A percentile compares a stretch with the other conserved stretches of the same genome.
phyloP scores from a whole-genome alignment of 2,329 filamentous ascomycete genomes.

The Bretziella fagacearum region DNA sequence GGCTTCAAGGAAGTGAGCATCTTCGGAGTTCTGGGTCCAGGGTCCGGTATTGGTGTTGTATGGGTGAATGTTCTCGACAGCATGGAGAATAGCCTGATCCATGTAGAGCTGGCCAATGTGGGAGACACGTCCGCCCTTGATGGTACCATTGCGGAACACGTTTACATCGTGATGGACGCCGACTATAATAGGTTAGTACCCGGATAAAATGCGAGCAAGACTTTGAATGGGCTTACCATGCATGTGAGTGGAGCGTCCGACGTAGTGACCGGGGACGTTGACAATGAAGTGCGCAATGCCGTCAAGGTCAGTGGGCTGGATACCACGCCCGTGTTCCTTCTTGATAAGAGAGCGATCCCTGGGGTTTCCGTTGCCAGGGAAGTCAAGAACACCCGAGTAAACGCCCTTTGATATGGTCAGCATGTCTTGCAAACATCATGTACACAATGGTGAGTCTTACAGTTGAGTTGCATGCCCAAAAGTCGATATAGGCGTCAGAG shows the following conservation, averaged over 20 bases:
- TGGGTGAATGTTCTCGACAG: slow-evolving; percentile 32
- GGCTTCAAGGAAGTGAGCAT: slow-evolving; percentile 33
- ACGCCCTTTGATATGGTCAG: slow-evolving; percentile 18
- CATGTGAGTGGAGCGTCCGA: slow-evolving; percentile 30
- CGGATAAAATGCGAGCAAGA: not conserved
- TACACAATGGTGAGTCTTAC: slow-evolving; percentile 17
- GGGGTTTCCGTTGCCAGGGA: slow-evolving; percentile 28
- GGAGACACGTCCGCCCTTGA: slow-evolving; percentile 27
- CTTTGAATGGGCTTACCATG: slow-evolving; percentile 23
- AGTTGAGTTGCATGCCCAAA: slow-evolving; percentile 21
- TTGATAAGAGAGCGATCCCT: slow-evolving; percentile 21
- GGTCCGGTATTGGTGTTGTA: slow-evolving; percentile 30
- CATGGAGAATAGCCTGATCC: slow-evolving; percentile 37
- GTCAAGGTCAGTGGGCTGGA: slow-evolving; percentile 26
- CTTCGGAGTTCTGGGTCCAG: slow-evolving; percentile 35
- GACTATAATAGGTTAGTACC: slow-evolving; percentile 16
- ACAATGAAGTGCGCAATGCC: slow-evolving; percentile 29
- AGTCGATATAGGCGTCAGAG: slow-evolving; percentile 16
- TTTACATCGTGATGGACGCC: slow-evolving; percentile 25
- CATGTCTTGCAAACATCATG: not conserved
- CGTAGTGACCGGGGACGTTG: slow-evolving; percentile 30
- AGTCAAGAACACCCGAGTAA: slow-evolving; percentile 23
- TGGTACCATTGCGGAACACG: slow-evolving; percentile 21
- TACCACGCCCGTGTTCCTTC: slow-evolving; percentile 22
- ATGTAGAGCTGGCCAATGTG: slow-evolving; percentile 51